phyloP scores from a whole-genome alignment of 805 yeast genomes.

The Candida anglica region DNA sequence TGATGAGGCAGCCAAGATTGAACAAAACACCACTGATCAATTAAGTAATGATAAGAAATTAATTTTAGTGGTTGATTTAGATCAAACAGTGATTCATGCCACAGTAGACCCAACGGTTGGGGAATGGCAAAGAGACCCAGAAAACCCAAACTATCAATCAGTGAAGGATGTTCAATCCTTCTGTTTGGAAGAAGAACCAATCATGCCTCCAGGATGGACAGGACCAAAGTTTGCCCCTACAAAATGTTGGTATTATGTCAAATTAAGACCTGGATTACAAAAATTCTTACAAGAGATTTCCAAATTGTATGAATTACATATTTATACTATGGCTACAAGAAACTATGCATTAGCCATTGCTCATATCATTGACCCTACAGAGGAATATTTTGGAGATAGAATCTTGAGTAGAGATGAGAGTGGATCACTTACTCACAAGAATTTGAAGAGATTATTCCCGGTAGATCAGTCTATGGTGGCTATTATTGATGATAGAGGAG shows the following conservation, averaged over 20 bases:
- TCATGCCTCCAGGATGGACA: conserved; percentile 51
- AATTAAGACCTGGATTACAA: conserved; percentile 80
- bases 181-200: conserved; percentile 70
- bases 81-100: conserved; percentile 96
- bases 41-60: conserved; percentile 62
- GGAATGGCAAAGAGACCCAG: conserved; percentile 88
- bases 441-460: conserved; percentile 83
- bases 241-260: conserved; percentile 86
- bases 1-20: conserved; percentile 84
- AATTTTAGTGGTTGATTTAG: conserved; percentile 91
- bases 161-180: conserved; percentile 79
- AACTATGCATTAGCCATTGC: conserved; percentile 90
- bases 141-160: conserved; percentile 80
- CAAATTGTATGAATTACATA: conserved; percentile 79
- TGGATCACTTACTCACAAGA: conserved; percentile 87
- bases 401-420: conserved; percentile 92
- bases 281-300: conserved; percentile 66
- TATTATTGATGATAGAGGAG: conserved; percentile 95
- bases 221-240: conserved; percentile 59
- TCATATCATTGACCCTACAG: conserved; percentile 85
- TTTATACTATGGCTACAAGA: conserved; percentile 97
- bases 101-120: conserved; percentile 97
- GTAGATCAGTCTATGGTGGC: conserved; percentile 96
- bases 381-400: conserved; percentile 82
- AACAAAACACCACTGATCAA: conserved; percentile 57